Percentiles rank a stretch among this genome's conserved stretches.
phyloP scores from a whole-genome alignment of 2,329 filamentous ascomycete species.

The Aspergillus ibericus region DNA sequence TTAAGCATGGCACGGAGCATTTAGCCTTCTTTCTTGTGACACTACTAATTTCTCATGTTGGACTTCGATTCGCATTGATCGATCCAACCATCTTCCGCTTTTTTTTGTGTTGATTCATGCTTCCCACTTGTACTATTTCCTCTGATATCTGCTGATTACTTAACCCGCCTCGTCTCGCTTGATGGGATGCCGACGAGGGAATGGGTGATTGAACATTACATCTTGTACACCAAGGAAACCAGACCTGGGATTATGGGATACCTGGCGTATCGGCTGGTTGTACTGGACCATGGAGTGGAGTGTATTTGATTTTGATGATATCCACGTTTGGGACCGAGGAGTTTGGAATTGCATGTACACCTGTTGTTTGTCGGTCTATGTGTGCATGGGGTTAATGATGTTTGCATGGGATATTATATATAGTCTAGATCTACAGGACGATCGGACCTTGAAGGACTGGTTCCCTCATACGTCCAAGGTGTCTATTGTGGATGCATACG shows the following conservation, averaged over 20 bases:
- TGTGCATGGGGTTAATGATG: neutral
- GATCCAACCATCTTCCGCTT: neutral
- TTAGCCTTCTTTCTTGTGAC: neutral
- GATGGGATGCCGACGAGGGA: neutral
- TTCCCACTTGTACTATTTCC: neutral
- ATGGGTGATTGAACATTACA: neutral
- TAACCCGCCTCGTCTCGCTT: neutral
- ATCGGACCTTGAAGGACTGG: neutral
- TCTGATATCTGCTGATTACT: neutral
- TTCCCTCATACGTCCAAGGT: neutral
- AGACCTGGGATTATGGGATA: constrained; percentile 5
- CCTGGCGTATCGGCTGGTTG: constrained; percentile 8
- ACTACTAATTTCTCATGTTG: neutral
- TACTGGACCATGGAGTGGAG: constrained; percentile 3
- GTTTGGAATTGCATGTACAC: neutral
- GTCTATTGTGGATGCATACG: neutral
- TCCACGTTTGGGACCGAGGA: constrained; percentile 3
- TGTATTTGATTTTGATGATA: constrained; percentile 1
- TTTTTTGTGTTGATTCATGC: neutral
- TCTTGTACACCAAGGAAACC: neutral
- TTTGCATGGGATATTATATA: neutral
- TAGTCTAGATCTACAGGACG: neutral
- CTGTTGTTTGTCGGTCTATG: neutral
- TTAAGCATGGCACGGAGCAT: constrained; percentile 6
- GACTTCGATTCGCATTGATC: neutral